These are phyloP conservation scores for Solanum okadae DNA, from an alignment of 257 asterid genomes.

Conservation along the genomic window DNA sequence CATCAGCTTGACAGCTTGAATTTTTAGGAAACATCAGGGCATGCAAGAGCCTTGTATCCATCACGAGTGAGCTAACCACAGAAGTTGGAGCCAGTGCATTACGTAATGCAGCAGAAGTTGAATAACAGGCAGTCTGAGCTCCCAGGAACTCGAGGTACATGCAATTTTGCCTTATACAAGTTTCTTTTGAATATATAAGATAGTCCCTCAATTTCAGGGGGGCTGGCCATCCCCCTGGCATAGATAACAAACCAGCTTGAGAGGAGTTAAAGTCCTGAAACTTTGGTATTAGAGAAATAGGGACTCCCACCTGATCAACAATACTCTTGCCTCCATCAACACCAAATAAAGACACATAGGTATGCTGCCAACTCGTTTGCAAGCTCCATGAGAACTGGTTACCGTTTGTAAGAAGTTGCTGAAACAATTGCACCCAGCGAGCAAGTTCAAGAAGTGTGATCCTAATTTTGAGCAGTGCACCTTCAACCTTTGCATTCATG, in stretches of 20 bases:
- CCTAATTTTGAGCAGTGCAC: constrained; percentile 37
- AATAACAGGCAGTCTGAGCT: constrained; percentile 37
- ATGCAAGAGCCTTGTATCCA: constrained; percentile 39
- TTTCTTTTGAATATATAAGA: constrained; percentile 47
- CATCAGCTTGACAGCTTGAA: constrained; percentile 12
- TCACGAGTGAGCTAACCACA: constrained; percentile 26
- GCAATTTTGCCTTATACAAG: constrained; percentile 59
- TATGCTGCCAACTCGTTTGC: constrained; percentile 81
- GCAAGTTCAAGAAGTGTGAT: constrained; percentile 87
- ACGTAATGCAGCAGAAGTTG: constrained; percentile 14
- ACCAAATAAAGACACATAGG: constrained; percentile 83
- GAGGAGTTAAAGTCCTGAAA: constrained; percentile 26
- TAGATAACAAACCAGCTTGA: constrained; percentile 38
- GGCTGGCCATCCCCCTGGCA: constrained; percentile 92
- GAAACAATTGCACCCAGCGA: constrained; percentile 86
- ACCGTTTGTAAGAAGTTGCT: constrained; percentile 60
- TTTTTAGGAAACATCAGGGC: constrained; percentile 34
- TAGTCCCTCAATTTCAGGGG: constrained; percentile 70
- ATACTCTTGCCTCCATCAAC: constrained; percentile 53
- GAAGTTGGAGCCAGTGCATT: constrained; percentile 18
- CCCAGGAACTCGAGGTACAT: constrained; percentile 70
- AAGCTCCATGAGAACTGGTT: constrained; percentile 76
- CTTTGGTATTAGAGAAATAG: constrained; percentile 32
- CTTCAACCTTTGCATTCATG: constrained; percentile 62
- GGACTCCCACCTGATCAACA: constrained; percentile 38